Evolutionary conservation across 176 grass and related monocot species (phyloP), one percentile per base, ranked within the genome.

Genomic region (Oryza longistaminata): DNA sequence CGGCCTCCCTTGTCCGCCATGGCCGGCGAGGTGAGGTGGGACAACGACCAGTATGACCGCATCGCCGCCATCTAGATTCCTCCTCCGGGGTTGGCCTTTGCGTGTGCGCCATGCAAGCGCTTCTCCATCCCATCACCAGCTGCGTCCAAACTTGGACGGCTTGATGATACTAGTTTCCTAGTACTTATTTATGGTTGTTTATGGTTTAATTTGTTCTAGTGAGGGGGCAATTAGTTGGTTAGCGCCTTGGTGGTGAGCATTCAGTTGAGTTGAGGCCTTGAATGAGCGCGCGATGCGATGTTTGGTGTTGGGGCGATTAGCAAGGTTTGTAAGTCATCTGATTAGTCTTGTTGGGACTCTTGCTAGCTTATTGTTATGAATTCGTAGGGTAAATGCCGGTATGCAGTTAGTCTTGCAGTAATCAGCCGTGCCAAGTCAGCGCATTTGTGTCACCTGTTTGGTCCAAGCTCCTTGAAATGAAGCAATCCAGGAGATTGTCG

Each of bases 61-160:
- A 31, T 31, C 29, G 2, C 29, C 29, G 2, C 29, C 29, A 31
- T 31, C 29, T 31, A 31, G 29, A 31, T 31, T 31, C 29, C 29
- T 31, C 29, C 29, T 31, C 29, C 29, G 1, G 29, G n/a, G n/a
- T n/a, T n/a, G n/a, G n/a, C n/a, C n/a, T 81, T 90, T 86, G 71
- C 78, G 71, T 90, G 72, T 45, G 72, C 83, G 65, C 83, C 22
- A 73, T 85, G 83, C 53, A 86, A 82, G 78, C 42, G n/a, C 40
- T 64, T 14, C 15, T 2, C 6, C 37, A n/a, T n/a, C n/a, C n/a
- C 27, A 9, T 34, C 5, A 17, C 19, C 64, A 50, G 76, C 49
- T 53, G 71, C n/a, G n/a, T n/a, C n/a, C n/a, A n/a, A n/a, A n/a
- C n/a, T n/a, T n/a, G 5, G 16, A 26, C 74, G 7, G n/a, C 27